A percentile compares a stretch with the other conserved stretches of the same genome.
Conservation (phyloP, 2,329 filamentous ascomycete genomes). For the Aureobasidium sp. region DNA sequence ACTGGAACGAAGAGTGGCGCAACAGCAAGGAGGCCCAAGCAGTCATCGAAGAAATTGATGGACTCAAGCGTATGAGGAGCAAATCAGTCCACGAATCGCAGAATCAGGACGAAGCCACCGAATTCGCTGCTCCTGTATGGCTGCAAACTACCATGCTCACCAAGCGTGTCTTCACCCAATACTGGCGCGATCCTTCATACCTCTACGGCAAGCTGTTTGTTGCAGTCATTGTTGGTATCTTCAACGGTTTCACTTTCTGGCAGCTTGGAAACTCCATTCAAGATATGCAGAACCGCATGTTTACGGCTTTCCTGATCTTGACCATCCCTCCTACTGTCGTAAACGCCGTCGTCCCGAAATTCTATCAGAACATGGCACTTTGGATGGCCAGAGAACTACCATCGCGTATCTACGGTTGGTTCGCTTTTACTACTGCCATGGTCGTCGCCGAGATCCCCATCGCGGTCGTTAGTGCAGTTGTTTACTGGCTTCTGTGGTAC, state of each 20-base stretch:
- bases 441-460: slow-evolving; percentile 66
- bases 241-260: slow-evolving; percentile 76
- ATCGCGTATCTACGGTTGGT: slow-evolving; percentile 68
- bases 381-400: slow-evolving; percentile 70
- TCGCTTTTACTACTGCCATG: slow-evolving; percentile 68
- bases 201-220: slow-evolving; percentile 71
- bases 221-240: slow-evolving; percentile 63
- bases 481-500: slow-evolving; percentile 74
- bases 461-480: slow-evolving; percentile 54
- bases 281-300: slow-evolving; percentile 72
- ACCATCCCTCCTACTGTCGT: slow-evolving; percentile 61
- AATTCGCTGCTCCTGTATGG: slow-evolving; percentile 57
- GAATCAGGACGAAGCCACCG: slow-evolving; percentile 18
- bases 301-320: slow-evolving; percentile 57
- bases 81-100: slow-evolving; percentile 32
- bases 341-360: slow-evolving; percentile 69
- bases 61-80: slow-evolving; percentile 53
- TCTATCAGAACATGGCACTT: slow-evolving; percentile 63
- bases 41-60: slow-evolving; percentile 58
- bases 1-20: slow-evolving; percentile 72
- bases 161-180: slow-evolving; percentile 62
- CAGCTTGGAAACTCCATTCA: slow-evolving; percentile 56
- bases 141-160: slow-evolving; percentile 60
- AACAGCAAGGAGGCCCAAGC: slow-evolving; percentile 54
- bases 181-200: slow-evolving; percentile 72